Percentiles rank a stretch among this genome's conserved stretches.
Conservation (phyloP, 768 basidiomycete species). For the Suillus alpinus region DNA sequence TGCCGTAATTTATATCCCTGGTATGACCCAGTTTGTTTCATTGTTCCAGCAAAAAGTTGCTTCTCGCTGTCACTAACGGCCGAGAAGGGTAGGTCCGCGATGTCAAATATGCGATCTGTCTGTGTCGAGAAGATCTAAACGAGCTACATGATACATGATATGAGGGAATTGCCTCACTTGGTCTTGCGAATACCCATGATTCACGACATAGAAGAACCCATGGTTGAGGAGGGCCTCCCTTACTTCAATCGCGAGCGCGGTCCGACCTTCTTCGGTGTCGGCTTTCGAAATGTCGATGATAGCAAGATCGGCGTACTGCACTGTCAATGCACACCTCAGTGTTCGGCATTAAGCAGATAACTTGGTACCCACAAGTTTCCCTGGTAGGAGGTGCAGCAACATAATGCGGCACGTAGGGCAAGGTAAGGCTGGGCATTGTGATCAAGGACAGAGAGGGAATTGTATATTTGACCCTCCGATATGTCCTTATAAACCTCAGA, state of each 20-base stretch:
- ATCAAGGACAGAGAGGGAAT: neutral
- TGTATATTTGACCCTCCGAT: neutral
- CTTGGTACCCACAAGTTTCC: constrained; percentile 30
- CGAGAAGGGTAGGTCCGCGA: constrained; percentile 46
- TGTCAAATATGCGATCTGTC: constrained; percentile 47
- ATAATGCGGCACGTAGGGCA: constrained; percentile 38
- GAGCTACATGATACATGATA: neutral
- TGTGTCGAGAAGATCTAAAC: constrained; percentile 12
- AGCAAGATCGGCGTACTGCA: constrained; percentile 50
- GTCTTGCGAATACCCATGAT: constrained; percentile 37
- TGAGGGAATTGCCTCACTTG: constrained; percentile 20
- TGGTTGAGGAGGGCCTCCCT: constrained; percentile 44
- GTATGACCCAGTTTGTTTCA: constrained; percentile 45
- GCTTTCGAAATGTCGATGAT: constrained; percentile 49
- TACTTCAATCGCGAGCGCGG: constrained; percentile 37
- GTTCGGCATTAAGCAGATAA: neutral
- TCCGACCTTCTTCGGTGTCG: constrained; percentile 35
- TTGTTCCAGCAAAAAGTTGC: constrained; percentile 34
- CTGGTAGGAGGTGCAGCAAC: constrained; percentile 33
- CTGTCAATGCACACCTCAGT: constrained; percentile 30
- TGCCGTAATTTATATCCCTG: constrained; percentile 52
- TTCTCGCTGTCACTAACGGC: constrained; percentile 43
- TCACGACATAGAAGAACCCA: constrained; percentile 42
- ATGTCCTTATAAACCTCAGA: neutral
- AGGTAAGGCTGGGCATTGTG: constrained; percentile 30